phyloP scores from a whole-genome alignment of 129 eudicot species.

The Logfia minima region DNA sequence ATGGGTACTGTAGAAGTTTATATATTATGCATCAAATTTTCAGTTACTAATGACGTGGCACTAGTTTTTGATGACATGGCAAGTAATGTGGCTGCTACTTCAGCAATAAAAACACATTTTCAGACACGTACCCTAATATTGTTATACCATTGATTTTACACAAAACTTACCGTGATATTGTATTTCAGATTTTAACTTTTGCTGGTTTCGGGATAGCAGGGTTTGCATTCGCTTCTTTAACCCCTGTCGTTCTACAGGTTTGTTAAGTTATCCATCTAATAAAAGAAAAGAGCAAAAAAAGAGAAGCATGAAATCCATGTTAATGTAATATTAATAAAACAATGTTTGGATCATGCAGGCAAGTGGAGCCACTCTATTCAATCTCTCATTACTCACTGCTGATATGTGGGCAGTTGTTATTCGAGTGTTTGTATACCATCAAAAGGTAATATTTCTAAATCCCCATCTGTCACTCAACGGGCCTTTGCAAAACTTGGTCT shows the following conservation, averaged over 20 bases:
- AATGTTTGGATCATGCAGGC: constrained; percentile 37
- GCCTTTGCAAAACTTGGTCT: not conserved
- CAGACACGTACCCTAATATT: too few species aligned
- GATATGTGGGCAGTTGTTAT: constrained; percentile 96
- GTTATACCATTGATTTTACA: too few species aligned
- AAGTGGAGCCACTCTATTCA: constrained; percentile 82
- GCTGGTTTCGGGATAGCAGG: constrained; percentile 59
- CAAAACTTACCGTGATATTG: not conserved
- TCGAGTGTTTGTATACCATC: constrained; percentile 71
- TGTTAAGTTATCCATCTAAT: not conserved
- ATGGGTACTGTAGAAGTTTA: too few species aligned
- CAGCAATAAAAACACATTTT: too few species aligned
- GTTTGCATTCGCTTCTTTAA: constrained; percentile 55
- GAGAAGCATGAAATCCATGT: not conserved
- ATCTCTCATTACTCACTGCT: constrained; percentile 86
- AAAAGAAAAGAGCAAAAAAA: not conserved
- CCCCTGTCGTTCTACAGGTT: constrained; percentile 81
- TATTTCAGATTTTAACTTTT: constrained; percentile 57
- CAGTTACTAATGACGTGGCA: too few species aligned
- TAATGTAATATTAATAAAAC: not conserved
- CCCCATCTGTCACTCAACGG: not conserved
- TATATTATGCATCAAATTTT: too few species aligned
- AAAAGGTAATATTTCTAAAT: constrained; percentile 46
- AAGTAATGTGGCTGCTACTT: too few species aligned
- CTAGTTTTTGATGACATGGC: too few species aligned